Base-by-base conservation (phyloP, 2,329 filamentous ascomycete species). In the Apiospora phragmitis region DNA sequence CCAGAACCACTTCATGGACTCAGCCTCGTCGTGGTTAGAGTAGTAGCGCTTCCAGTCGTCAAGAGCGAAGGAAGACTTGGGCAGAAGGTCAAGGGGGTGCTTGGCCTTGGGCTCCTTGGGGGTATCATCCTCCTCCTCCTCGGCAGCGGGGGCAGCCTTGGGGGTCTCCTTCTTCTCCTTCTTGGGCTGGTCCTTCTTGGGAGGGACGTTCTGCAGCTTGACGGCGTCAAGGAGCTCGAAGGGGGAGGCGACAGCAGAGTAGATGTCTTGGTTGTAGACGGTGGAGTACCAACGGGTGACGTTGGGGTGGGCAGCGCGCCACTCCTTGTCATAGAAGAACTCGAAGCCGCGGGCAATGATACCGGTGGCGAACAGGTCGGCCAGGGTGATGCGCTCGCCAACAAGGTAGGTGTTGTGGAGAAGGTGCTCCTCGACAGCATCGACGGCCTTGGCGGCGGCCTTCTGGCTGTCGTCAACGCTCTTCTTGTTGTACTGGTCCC, bases 21-120 rank as follows among this genome's bases (percentile, higher is more conserved):
- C 91, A 75, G 91, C 87, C 77, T 93, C 95, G 75, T 98, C 94
- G 83, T 92, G 90, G 91, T 99, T 99, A 80, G 96, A 99, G 91
- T 97, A 99, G 84, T 94, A 92, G 81, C 96, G 94, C 93, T 99
- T 99, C 93, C 92, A 97, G 86, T 99, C 96, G 81, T 99, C 96
- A 71, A 99, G 89, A 77, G 92, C 88, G 81, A 97, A 89, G 71
- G 92, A 91, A 73, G 96, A 87, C 82, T 91, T 92, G 80, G 91
- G 90, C 70, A 98, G 93, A 76, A 90, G 83, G 84, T 97, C 95
- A 75, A 97, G 89, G 77, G 96, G 95, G 89, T 99, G 96, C 93
- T 98, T 99, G 82, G 95, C 85, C 92, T 98, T 98, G 80, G 94
- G 93, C 74, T 90, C 89, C 71, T 87, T 84, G 68, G 81, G 80